These are phyloP conservation scores for Pleurozium schreberi DNA, from an alignment of 225 moss, liverwort and hornwort species.

Conservation along the genomic window DNA sequence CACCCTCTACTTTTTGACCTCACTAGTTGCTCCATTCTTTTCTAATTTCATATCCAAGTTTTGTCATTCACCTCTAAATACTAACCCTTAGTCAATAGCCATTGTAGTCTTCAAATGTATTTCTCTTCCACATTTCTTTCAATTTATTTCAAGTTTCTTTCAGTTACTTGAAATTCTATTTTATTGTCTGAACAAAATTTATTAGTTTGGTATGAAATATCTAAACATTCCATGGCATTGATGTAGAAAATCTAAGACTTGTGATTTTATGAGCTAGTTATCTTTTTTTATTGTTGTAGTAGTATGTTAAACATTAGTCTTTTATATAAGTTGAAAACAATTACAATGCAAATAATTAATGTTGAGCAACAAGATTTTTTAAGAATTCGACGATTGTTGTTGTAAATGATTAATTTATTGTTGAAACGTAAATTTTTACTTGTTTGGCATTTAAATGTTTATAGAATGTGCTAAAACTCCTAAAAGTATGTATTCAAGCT, in stretches of 20 bases:
- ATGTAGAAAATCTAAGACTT: background rate
- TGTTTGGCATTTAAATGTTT: background rate
- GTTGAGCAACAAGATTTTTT: accelerated
- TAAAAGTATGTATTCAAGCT: background rate
- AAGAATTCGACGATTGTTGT: background rate
- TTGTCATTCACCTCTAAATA: background rate
- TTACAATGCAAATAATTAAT: too few relatives aligned
- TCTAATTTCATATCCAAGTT: background rate
- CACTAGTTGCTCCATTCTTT: background rate
- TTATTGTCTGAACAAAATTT: background rate
- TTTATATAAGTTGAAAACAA: background rate
- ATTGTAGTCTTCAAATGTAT: too few relatives aligned
- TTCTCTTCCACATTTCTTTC: background rate
- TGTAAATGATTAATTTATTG: background rate
- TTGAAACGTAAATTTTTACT: too few relatives aligned
- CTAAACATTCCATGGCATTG: background rate
- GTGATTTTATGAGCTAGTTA: background rate
- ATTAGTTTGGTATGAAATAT: background rate
- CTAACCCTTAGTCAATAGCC: background rate
- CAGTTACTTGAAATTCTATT: background rate
- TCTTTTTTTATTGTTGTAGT: background rate
- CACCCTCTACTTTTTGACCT: background rate
- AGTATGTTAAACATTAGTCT: background rate
- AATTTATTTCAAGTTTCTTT: background rate
- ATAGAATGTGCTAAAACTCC: too few relatives aligned